Percentiles rank a stretch among this genome's conserved stretches.
phyloP scores from a whole-genome alignment of 2,329 filamentous ascomycete genomes.

The Colletotrichum liaoningense region DNA sequence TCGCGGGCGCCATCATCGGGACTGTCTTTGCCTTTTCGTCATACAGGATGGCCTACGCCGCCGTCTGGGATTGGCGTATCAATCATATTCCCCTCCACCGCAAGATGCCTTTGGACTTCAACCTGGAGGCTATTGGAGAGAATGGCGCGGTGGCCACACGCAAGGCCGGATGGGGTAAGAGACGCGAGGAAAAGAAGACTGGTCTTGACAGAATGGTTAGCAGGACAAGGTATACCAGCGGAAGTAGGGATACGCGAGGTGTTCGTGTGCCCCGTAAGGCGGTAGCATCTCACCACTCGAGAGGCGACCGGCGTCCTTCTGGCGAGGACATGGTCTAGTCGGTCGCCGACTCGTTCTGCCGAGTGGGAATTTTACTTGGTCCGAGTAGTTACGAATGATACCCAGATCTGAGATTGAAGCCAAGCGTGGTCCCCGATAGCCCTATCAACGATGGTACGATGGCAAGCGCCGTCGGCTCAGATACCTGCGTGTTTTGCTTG shows the following conservation, averaged over 20 bases:
- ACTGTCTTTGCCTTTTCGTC: slow-evolving; percentile 72
- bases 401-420: not conserved
- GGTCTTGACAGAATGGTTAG: not conserved
- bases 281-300: slow-evolving; percentile 5
- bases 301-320: not conserved
- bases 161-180: slow-evolving; percentile 68
- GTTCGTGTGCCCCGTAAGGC: slow-evolving; percentile 23
- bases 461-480: not conserved
- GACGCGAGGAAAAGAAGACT: not conserved
- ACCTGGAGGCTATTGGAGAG: slow-evolving; percentile 52
- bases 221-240: slow-evolving; percentile 11
- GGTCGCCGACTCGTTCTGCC: not conserved
- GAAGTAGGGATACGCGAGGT: slow-evolving; percentile 18
- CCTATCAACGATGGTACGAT: not conserved
- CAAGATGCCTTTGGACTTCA: slow-evolving; percentile 66
- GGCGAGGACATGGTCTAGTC: slow-evolving; percentile 17
- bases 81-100: slow-evolving; percentile 75
- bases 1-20: slow-evolving; percentile 74
- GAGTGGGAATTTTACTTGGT: not conserved
- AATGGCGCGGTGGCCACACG: slow-evolving; percentile 67
- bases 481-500: not conserved
- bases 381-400: not conserved
- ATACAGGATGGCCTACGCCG: slow-evolving; percentile 76
- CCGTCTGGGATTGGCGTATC: slow-evolving; percentile 75
- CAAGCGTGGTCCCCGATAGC: not conserved